Percentiles rank a stretch among this genome's conserved stretches.
Conservation (phyloP, 192 early-diverging fungal species). For the Globomyces pollinis-pini region DNA sequence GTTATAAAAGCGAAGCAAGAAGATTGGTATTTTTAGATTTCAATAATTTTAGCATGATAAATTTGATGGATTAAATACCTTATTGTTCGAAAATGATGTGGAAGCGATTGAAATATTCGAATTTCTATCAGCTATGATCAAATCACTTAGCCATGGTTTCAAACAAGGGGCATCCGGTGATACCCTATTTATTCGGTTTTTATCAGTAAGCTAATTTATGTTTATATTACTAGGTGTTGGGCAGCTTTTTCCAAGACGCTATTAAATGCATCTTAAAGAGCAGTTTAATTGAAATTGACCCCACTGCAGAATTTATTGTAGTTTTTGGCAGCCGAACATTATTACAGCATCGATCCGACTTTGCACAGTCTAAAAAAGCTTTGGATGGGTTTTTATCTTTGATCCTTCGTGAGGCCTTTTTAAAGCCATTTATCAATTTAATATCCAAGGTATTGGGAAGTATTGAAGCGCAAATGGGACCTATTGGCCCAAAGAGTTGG, state of each 20-base stretch:
- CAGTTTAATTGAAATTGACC: background rate
- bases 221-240: background rate
- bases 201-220: no score
- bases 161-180: no score
- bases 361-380: background rate
- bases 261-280: background rate
- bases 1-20: background rate
- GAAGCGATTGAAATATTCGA: no score
- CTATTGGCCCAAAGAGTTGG: background rate
- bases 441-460: background rate
- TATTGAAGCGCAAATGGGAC: background rate
- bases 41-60: no score
- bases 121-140: no score
- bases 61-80: background rate
- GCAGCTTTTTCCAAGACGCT: background rate
- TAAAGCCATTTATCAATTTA: background rate
- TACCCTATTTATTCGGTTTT: no score
- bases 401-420: background rate
- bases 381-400: background rate
- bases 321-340: background rate
- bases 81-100: background rate
- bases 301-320: slow-evolving; percentile 4
- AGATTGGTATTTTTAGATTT: no score
- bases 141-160: no score
- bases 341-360: background rate